Evolutionary conservation across 2,329 filamentous ascomycete genomes (phyloP).

Genomic region (Fusarium dimerum): DNA sequence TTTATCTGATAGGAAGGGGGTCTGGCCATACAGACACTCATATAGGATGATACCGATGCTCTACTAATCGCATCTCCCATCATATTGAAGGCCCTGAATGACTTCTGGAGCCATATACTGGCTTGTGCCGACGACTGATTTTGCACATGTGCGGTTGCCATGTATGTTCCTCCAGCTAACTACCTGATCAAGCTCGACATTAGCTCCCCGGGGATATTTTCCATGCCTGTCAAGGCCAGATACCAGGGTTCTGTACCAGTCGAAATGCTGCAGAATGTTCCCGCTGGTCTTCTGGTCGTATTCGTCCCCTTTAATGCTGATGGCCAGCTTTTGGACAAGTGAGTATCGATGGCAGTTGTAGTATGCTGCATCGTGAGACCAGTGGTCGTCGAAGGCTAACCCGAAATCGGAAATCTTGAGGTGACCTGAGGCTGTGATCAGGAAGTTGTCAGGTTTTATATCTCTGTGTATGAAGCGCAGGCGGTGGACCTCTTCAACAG

Average conservation of each 20-base stretch:
- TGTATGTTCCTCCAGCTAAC: constrained; percentile 70
- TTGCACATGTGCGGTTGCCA: constrained; percentile 71
- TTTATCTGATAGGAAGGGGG: constrained; percentile 83
- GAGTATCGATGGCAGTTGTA: constrained; percentile 82
- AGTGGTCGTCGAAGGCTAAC: constrained; percentile 91
- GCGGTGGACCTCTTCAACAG: constrained; percentile 87
- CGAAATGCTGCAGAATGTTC: constrained; percentile 37
- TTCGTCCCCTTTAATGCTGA: constrained; percentile 72
- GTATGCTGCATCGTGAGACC: constrained; percentile 87
- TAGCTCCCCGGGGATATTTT: constrained; percentile 29
- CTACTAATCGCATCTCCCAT: constrained; percentile 96
- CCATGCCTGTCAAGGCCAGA: constrained; percentile 35
- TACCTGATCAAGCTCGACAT: constrained; percentile 43
- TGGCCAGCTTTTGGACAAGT: constrained; percentile 73
- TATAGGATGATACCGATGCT: constrained; percentile 93
- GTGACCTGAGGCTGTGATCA: constrained; percentile 85
- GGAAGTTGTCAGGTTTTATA: constrained; percentile 96
- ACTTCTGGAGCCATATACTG: constrained; percentile 99
- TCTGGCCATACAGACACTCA: constrained; percentile 90
- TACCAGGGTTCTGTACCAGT: constrained; percentile 34
- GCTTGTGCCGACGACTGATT: constrained; percentile 89
- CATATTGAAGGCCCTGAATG: constrained; percentile 77
- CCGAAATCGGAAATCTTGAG: constrained; percentile 97
- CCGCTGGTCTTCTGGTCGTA: constrained; percentile 62
- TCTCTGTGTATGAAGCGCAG: constrained; percentile 93